Conservation (phyloP, 371 early-diverging fungal genomes). For the Lichtheimia ramosa region DNA sequence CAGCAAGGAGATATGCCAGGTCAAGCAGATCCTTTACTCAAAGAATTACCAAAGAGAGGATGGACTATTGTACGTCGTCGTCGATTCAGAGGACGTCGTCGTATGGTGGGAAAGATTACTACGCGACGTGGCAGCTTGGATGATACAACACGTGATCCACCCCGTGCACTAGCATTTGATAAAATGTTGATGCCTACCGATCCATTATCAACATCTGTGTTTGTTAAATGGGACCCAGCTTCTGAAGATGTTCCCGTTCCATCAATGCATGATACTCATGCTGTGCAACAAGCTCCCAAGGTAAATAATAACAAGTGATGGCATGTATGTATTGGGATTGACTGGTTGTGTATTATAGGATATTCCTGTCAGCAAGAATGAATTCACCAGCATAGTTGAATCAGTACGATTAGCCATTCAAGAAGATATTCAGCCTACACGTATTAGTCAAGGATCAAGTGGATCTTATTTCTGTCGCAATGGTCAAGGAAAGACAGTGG, state of each 20-base stretch:
- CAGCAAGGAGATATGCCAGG: conserved; percentile 39
- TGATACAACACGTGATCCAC: no score
- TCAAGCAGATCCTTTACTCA: conserved; percentile 12
- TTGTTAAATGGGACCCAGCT: conserved; percentile 27
- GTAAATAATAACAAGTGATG: conserved; percentile 1
- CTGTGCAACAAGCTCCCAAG: conserved; percentile 1
- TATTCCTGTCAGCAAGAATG: conserved; percentile 41
- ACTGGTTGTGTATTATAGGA: no score
- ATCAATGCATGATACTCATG: not conserved
- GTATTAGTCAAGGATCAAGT: conserved; percentile 80
- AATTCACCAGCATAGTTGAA: conserved; percentile 63
- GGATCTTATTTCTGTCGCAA: conserved; percentile 90
- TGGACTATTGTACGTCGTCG: conserved; percentile 42
- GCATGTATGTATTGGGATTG: no score
- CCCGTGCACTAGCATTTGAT: conserved; percentile 7
- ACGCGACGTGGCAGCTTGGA: not conserved
- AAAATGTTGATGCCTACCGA: conserved; percentile 19
- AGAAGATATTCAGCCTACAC: conserved; percentile 67
- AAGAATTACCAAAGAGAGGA: conserved; percentile 24
- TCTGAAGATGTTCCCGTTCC: not conserved
- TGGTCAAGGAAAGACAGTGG: conserved; percentile 71
- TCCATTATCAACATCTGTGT: conserved; percentile 41
- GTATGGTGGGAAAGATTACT: conserved; percentile 19
- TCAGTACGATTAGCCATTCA: conserved; percentile 74
- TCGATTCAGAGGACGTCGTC: conserved; percentile 27